Base-by-base conservation (phyloP, 2,329 filamentous ascomycete species). In the Bipolaris victoriae region DNA sequence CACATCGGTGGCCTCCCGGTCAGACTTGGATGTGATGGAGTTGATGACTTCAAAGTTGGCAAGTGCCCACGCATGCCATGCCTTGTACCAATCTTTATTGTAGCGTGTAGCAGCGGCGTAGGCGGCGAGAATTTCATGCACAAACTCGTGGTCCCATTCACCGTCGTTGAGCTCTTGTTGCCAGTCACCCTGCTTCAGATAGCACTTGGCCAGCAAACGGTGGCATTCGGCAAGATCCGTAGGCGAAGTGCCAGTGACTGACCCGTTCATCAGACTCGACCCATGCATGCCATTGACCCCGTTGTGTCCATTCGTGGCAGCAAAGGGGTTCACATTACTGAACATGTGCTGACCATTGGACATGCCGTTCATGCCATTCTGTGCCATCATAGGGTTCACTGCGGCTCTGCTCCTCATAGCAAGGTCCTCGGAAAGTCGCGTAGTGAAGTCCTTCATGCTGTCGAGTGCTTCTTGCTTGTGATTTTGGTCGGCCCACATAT, bases 41-140 rank as follows among this genome's bases (percentile, higher is more conserved):
- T 95, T 96, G 36, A 98, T 93, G 55, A 99, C 95, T 78, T 99
- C 94, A 70, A 99, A 99, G 77, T 99, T 99, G 52, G 95, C 94
- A 61, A 99, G 79, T 10, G 95, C 96, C 94, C 95, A 99, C 0
- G 95, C 91, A 77, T 99, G 95, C 95, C 95, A 99, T 7, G 96
- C 95, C 79, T 99, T 99, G 81, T 99, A 99, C 87, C 94, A 99
- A 60, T 89, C 88, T 33, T 92, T 89, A 74, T 99, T 96, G 78
- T 96, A 97, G 57, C 91, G 89, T 1, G 95, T 99, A 1, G 96
- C 96, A 57, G 93, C 89, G 16, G 88, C 88, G 76, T 98, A 99
- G 1, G 95, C 92, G n/a, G 87, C 85, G 22, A 99, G 82, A 56
- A 99, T 92, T 51, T 98, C 94, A 49, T 90, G 86, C 3, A 97